These are phyloP conservation scores for Blastobotrys aristatus DNA, from an alignment of 1,139 yeast species.

Conservation along the genomic window DNA sequence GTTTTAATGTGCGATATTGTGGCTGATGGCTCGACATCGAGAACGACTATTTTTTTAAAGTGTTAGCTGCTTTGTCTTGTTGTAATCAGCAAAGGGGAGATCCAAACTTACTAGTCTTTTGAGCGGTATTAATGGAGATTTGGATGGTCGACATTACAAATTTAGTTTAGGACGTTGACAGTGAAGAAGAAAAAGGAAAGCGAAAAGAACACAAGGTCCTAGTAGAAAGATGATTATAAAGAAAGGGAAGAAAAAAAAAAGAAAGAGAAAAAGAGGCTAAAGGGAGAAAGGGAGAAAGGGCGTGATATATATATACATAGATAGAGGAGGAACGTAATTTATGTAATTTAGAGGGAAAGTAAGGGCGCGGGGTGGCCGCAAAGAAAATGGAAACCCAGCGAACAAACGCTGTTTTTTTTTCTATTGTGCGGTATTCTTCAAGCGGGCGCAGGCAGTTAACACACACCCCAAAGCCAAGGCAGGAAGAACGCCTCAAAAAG, in stretches of 20 bases:
- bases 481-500: no score
- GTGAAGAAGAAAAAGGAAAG: not conserved
- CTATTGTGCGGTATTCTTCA: no score
- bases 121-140: constrained; percentile 15
- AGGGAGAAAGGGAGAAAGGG: not conserved
- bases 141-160: no score
- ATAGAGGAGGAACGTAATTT: not conserved
- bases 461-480: no score
- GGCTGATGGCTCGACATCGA: constrained; percentile 27
- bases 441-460: no score
- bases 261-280: not conserved
- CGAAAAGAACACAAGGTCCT: not conserved
- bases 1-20: constrained; percentile 33
- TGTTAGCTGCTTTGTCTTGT: not conserved
- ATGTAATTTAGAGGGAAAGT: no score
- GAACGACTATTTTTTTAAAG: constrained; percentile 11
- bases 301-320: no score
- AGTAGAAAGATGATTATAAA: not conserved
- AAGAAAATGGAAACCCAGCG: no score
- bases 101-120: constrained; percentile 14
- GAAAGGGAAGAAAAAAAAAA: constrained; percentile 5
- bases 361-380: no score
- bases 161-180: no score
- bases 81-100: not conserved
- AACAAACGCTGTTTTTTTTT: no score